phyloP scores from a whole-genome alignment of 371 early-diverging fungal species.

The Lichtheimia ornata region DNA sequence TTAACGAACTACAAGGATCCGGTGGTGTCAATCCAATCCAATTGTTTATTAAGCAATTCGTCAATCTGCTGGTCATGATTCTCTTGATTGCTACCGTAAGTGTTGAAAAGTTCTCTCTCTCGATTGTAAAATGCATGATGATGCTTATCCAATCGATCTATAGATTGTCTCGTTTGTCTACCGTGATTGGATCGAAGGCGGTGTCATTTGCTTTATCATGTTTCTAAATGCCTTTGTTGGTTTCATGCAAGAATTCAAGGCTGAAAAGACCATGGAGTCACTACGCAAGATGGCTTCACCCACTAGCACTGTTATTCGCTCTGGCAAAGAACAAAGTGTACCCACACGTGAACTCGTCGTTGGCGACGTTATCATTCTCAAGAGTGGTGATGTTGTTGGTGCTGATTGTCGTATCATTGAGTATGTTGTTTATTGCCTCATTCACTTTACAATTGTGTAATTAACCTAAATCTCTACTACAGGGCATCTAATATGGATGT shows the following conservation, averaged over 20 bases:
- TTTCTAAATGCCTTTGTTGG: conserved; percentile 83
- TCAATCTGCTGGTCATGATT: conserved; percentile 84
- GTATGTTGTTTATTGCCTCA: conserved; percentile 43
- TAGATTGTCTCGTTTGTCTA: conserved; percentile 63
- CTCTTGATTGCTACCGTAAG: conserved; percentile 71
- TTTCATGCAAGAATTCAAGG: conserved; percentile 87
- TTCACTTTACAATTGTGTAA: not conserved
- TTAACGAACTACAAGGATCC: conserved; percentile 74
- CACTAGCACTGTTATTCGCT: conserved; percentile 74
- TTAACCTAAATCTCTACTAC: conserved; percentile 26
- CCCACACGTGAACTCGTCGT: conserved; percentile 76
- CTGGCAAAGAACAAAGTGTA: conserved; percentile 73
- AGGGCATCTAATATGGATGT: conserved; percentile 77
- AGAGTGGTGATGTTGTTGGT: conserved; percentile 91
- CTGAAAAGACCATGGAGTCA: conserved; percentile 91
- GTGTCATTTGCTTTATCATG: conserved; percentile 76
- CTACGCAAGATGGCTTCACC: conserved; percentile 85
- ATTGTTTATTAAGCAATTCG: conserved; percentile 73
- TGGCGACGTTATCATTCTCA: conserved; percentile 86
- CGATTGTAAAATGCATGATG: not conserved
- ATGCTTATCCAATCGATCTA: not conserved
- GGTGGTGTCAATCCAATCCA: conserved; percentile 64
- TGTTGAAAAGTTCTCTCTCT: not conserved
- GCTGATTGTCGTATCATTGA: conserved; percentile 89
- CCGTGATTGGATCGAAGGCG: conserved; percentile 69